Conservation (phyloP, 352 stramenopile species). For the Globisporangium rhizosaccharum region DNA sequence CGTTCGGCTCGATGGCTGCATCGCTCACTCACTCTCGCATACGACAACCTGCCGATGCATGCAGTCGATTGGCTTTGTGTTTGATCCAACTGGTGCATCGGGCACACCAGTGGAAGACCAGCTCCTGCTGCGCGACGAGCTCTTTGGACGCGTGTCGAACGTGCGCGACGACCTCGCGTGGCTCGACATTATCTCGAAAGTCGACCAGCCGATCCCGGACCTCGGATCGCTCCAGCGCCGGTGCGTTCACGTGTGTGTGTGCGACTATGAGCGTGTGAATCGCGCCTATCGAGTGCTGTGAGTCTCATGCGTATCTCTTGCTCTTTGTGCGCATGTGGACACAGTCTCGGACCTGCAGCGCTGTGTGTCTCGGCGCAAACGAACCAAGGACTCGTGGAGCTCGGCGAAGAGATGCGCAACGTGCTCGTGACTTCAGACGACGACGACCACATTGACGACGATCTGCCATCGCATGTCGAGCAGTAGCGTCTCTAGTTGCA, state of each 20-base stretch:
- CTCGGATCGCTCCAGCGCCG: constrained; percentile 27
- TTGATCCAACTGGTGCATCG: constrained; percentile 68
- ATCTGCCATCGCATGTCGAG: neutral
- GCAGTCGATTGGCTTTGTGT: constrained; percentile 81
- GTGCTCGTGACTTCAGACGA: constrained; percentile 28
- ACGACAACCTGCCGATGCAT: neutral
- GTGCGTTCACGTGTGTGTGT: constrained; percentile 16
- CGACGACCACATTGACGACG: neutral
- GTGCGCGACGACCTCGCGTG: constrained; percentile 48
- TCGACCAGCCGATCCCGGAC: constrained; percentile 55
- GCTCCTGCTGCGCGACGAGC: constrained; percentile 65
- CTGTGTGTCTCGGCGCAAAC: constrained; percentile 60
- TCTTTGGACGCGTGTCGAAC: constrained; percentile 39
- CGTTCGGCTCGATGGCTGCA: neutral
- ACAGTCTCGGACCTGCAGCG: constrained; percentile 20
- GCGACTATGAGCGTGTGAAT: neutral
- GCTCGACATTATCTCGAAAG: constrained; percentile 86
- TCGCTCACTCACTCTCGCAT: too few relatives aligned
- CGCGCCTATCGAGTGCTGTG: too few relatives aligned
- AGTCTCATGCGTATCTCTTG: neutral
- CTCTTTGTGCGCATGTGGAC: neutral
- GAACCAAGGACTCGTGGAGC: constrained; percentile 63
- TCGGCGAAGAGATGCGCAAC: constrained; percentile 49
- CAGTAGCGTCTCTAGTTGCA: too few relatives aligned
- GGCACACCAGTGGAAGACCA: constrained; percentile 60